Evolutionary conservation across 2,329 filamentous ascomycete genomes (phyloP), one percentile per base, ranked within the genome.

Genomic region (Diaporthe aspalathi): DNA sequence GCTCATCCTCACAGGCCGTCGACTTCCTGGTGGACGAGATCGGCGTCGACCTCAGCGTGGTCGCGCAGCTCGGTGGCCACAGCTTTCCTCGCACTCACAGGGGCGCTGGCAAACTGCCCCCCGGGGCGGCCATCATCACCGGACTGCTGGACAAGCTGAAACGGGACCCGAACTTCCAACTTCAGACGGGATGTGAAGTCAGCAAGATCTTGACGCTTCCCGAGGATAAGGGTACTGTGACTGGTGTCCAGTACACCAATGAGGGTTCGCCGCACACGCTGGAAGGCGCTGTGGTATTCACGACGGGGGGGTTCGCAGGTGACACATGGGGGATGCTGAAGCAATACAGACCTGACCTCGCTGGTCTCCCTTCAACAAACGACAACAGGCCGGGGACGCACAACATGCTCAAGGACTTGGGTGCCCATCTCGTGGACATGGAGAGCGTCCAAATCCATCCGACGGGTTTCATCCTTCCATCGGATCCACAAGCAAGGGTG

Each of bases 391-490:
- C 88, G 0, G 89, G 87, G 0, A 83, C 87, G 2, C 88, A 90
- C 69, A 76, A 76, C 1, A 74, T 87, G 0, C 79, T 87, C 0
- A 75, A 54, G 52, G 77, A 77, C 1, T 78, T 82, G 0, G 83
- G 82, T 20, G 84, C 84, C 6, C 79, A 79, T 40, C 77, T 86
- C 16, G 80, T 87, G 50, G 85, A 87, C 35, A 87, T 87, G 85
- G 83, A 86, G 53, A 83, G 82, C 71, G 88, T 92, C 2, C 90
- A 92, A 77, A 84, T 92, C 5, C 90, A 92, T 74, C 90, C 90
- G 2, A 91, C 90, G 0, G 88, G 89, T 0, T 92, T 92, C 75
- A 81, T 92, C 7, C 89, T 91, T 73, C 85, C 86, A 0, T 81
- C 82, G 1, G 82, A 84, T 40, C 79, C 82, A 0, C 74, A 74